Percentiles rank a stretch among this genome's conserved stretches.
These are phyloP conservation scores for Mycena olivaceomarginata DNA, from an alignment of 768 basidiomycete genomes.

Conservation along the genomic window DNA sequence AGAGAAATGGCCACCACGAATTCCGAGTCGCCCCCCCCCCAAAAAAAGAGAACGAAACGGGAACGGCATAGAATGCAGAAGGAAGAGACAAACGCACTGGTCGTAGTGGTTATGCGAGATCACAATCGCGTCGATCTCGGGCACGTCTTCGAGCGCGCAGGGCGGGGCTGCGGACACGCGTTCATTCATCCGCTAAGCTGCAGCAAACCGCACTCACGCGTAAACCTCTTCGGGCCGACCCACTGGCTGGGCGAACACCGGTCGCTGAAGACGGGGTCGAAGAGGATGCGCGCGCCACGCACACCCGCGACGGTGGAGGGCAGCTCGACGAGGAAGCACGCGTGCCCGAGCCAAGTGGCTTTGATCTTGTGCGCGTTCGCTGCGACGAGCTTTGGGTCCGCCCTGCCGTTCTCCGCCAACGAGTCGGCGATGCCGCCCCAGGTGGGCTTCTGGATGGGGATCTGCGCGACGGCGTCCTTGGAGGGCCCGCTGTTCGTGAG, in stretches of 20 bases:
- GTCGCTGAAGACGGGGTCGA: slow-evolving; percentile 73
- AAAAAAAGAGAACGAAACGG: background rate
- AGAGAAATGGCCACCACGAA: no score
- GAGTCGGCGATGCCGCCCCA: slow-evolving; percentile 54
- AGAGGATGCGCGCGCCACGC: slow-evolving; percentile 68
- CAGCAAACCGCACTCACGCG: slow-evolving; percentile 55
- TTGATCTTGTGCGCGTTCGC: slow-evolving; percentile 63
- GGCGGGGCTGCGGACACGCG: slow-evolving; percentile 60
- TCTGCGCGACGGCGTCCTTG: slow-evolving; percentile 44
- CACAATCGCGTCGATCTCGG: slow-evolving; percentile 77
- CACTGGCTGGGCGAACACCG: slow-evolving; percentile 69
- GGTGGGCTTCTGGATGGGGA: slow-evolving; percentile 60
- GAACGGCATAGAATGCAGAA: no score
- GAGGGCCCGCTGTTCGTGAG: slow-evolving; percentile 18
- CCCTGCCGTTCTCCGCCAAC: background rate
- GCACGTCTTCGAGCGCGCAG: slow-evolving; percentile 72
- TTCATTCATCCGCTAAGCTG: background rate
- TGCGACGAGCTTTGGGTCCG: slow-evolving; percentile 43
- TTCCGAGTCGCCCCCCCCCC: no score
- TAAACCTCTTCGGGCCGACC: slow-evolving; percentile 69
- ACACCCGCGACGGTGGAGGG: slow-evolving; percentile 56
- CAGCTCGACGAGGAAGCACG: slow-evolving; percentile 72
- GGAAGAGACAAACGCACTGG: slow-evolving; percentile 63
- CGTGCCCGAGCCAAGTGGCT: slow-evolving; percentile 75
- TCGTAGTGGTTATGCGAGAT: slow-evolving; percentile 78